phyloP scores from a whole-genome alignment of 441 rosid species.

The Biscutella laevigata region DNA sequence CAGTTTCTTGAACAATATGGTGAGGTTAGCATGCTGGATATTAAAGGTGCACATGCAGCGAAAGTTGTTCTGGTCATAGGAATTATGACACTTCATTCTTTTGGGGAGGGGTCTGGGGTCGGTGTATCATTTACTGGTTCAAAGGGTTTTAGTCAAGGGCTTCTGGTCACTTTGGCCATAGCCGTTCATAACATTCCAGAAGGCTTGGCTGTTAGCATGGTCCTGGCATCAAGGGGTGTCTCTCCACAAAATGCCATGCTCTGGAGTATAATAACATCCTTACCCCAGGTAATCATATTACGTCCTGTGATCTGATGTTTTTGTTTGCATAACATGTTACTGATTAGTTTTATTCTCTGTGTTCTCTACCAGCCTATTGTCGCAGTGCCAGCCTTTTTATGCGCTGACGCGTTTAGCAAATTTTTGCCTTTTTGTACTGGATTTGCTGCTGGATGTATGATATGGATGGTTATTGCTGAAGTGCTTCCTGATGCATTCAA shows the following conservation, averaged over 20 bases:
- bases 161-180: constrained; percentile 90
- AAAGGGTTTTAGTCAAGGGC: constrained; percentile 92
- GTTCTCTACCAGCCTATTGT: constrained; percentile 66
- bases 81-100: constrained; percentile 98
- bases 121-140: constrained; percentile 98
- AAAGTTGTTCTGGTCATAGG: constrained; percentile 95
- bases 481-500: constrained; percentile 98
- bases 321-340: constrained; percentile 1
- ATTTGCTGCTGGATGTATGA: constrained; percentile 99
- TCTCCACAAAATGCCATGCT: constrained; percentile 99
- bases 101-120: constrained; percentile 97
- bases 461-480: constrained; percentile 99
- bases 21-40: constrained; percentile 96
- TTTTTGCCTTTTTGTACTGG: constrained; percentile 97
- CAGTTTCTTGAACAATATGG: constrained; percentile 95
- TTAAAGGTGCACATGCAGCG: constrained; percentile 91
- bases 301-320: constrained; percentile 4
- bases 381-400: constrained; percentile 93
- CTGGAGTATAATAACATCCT: constrained; percentile 95
- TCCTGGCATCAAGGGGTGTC: constrained; percentile 93
- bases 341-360: background rate
- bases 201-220: constrained; percentile 97
- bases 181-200: constrained; percentile 97
- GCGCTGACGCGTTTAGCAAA: constrained; percentile 94
- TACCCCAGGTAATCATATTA: constrained; percentile 65